Base-by-base conservation (phyloP, 2,329 filamentous ascomycete species). In the Verticillium dahliae region DNA sequence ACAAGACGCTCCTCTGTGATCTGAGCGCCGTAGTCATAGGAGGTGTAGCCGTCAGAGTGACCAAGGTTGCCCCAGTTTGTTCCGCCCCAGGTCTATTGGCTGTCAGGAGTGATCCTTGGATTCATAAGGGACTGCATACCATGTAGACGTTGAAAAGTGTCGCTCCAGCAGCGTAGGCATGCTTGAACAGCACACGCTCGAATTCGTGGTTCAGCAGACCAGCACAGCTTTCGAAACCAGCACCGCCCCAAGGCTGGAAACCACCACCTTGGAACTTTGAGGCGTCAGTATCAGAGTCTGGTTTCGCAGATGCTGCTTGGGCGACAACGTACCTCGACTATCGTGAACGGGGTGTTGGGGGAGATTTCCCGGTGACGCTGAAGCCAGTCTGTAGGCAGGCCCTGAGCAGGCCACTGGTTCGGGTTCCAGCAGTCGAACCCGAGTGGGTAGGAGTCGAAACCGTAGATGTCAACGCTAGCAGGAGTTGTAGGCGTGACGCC, bases 51-150 rank as follows among this genome's bases (percentile, higher is more conserved):
- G 14, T 84, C 84, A 7, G 86, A 81, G 66, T 90, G 83, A 1
- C 89, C 87, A 4, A 90, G 72, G 66, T 90, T 91, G 1, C 89
- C 89, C 89, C 89, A 92, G 70, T 92, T 92, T 0, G 89, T 91
- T 13, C 89, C 90, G 11, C 90, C 90, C 65, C 81, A 89, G 1
- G 81, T 85, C 81, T 81, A 18, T 11, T 38, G n/a, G 3, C 2
- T 4, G 5, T n/a, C 5, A 3, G 5, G 18, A 35, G 6, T 14
- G 4, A 15, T 34, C 15, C 31, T 34, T 6, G 13, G 18, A 6
- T 34, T 14, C 11, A 35, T 11, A 9, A 31, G 31, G 5, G 11
- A 6, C 6, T 10, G 4, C 54, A 66, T 66, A 85, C 83, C 90
- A 91, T 91, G 73, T 91, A 91, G 15, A 90, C 68, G 67, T 87